phyloP scores from a whole-genome alignment of 306 rosid genomes.

The Inga oerstediana region DNA sequence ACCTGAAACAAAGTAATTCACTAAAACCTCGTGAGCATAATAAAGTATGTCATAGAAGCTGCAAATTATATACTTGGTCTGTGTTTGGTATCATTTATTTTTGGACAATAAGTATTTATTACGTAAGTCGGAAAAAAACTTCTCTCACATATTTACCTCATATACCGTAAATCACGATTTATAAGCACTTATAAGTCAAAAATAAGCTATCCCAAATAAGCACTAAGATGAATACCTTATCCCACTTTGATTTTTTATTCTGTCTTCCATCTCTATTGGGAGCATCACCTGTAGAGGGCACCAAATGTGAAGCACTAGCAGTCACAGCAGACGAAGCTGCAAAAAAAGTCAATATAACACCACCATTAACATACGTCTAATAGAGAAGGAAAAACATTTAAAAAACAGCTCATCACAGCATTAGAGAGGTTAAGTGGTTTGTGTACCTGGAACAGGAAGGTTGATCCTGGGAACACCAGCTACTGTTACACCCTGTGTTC shows the following conservation, averaged over 20 bases:
- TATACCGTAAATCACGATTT: too few relatives aligned
- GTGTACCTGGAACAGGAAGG: conserved; percentile 54
- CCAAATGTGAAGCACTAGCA: conserved; percentile 53
- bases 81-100: too few relatives aligned
- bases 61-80: conserved; percentile 2
- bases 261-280: conserved; percentile 66
- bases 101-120: too few relatives aligned
- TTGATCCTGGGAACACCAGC: conserved; percentile 50
- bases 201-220: too few relatives aligned
- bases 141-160: too few relatives aligned
- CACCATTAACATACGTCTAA: conserved; percentile 12
- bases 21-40: conserved; percentile 29
- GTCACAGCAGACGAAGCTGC: conserved; percentile 49
- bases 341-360: conserved; percentile 32
- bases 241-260: conserved; percentile 67
- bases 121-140: too few relatives aligned
- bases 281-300: conserved; percentile 51
- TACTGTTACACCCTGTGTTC: conserved; percentile 60
- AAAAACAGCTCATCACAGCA: conserved; percentile 24
- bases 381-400: conserved; percentile 14
- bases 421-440: conserved; percentile 25
- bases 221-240: conserved; percentile 46
- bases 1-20: conserved; percentile 56
- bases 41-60: conserved; percentile 24
- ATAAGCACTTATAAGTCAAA: too few relatives aligned